Evolutionary conservation across 2,329 filamentous ascomycete genomes (phyloP).

Genomic region (Curvularia lunata): DNA sequence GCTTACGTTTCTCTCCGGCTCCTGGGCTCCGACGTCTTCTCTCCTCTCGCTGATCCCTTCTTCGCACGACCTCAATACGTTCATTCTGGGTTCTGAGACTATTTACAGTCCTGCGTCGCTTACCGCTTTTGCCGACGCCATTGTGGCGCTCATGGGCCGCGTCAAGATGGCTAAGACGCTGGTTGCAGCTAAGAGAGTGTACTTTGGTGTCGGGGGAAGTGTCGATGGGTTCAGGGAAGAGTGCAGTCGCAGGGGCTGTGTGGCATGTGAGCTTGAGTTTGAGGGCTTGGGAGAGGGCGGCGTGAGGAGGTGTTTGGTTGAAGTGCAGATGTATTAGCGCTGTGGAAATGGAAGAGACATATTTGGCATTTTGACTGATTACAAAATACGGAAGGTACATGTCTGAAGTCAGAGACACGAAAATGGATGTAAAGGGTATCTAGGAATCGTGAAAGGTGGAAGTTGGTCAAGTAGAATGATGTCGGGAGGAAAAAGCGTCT

Average conservation of each 20-base stretch:
- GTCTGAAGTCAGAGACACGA: too few relatives aligned
- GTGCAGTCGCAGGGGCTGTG: slow-evolving; percentile 51
- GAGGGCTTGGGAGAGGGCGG: slow-evolving; percentile 52
- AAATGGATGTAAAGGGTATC: slow-evolving; percentile 7
- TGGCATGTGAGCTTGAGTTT: slow-evolving; percentile 58
- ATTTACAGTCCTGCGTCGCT: slow-evolving; percentile 81
- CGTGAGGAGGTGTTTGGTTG: slow-evolving; percentile 56
- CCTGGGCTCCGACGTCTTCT: slow-evolving; percentile 65
- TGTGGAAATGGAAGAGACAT: too few relatives aligned
- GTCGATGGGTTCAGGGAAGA: slow-evolving; percentile 72
- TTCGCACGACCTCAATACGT: slow-evolving; percentile 48
- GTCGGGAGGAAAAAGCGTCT: not conserved
- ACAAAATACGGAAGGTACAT: too few relatives aligned
- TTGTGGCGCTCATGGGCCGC: slow-evolving; percentile 63
- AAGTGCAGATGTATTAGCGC: slow-evolving; percentile 50
- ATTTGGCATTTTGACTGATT: too few relatives aligned
- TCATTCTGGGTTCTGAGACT: slow-evolving; percentile 76
- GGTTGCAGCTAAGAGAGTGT: slow-evolving; percentile 78
- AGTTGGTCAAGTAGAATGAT: not conserved
- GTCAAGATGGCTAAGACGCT: slow-evolving; percentile 66
- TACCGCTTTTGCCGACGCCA: slow-evolving; percentile 69
- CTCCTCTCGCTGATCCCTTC: slow-evolving; percentile 65
- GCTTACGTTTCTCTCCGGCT: slow-evolving; percentile 74
- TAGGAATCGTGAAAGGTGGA: not conserved
- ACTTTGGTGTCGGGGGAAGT: slow-evolving; percentile 84